Conservation (phyloP, 202 grass and related monocot species). For the Carex arenaria region DNA sequence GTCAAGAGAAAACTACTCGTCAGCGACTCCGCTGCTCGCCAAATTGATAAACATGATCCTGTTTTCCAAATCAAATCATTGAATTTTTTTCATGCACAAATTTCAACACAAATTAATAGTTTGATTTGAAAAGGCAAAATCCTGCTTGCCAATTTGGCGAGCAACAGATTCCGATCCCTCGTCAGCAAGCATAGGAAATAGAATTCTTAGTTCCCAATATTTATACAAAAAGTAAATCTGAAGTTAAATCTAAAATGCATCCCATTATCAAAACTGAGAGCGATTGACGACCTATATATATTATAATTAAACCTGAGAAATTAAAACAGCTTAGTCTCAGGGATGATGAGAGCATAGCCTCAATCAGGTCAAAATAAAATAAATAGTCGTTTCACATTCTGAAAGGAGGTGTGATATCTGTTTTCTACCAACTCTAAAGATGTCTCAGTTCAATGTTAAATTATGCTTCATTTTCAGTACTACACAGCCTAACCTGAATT, state of each 20-base stretch:
- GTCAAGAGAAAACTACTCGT: background rate
- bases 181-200: background rate
- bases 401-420: conserved; percentile 1
- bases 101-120: no score
- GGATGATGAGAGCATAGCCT: background rate
- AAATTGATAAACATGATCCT: no score
- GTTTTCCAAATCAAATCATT: no score
- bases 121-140: no score
- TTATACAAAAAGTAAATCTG: background rate
- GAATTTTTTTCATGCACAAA: no score
- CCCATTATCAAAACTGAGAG: conserved; percentile 1
- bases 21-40: no score
- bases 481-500: background rate
- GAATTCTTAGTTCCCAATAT: background rate
- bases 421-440: conserved; percentile 4
- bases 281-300: background rate
- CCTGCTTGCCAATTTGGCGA: no score
- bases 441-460: background rate
- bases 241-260: background rate
- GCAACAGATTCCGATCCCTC: no score
- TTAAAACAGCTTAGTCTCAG: background rate
- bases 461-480: background rate
- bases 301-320: conserved; percentile 8
- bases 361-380: background rate
- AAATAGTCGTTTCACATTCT: background rate